phyloP scores from a whole-genome alignment of 345 rosid species.

The Clausena lansium region DNA sequence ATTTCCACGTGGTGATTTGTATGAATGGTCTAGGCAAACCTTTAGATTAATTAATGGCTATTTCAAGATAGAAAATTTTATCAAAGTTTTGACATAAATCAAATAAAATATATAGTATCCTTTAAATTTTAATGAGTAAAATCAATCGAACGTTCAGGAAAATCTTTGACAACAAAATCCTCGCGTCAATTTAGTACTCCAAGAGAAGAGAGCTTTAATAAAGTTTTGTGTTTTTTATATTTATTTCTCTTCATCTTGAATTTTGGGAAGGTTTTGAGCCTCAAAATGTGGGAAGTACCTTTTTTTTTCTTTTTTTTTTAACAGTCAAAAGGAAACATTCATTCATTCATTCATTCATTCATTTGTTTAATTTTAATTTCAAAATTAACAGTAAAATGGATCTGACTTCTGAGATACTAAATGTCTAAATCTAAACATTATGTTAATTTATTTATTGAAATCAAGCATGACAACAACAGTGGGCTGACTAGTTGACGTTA shows the following conservation, averaged over 20 bases:
- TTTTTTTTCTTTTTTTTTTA: background rate
- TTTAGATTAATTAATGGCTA: too few species aligned
- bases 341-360: too few species aligned
- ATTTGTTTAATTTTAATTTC: background rate
- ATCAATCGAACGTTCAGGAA: too few species aligned
- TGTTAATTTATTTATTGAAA: background rate
- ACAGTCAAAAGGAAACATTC: background rate
- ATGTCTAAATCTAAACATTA: background rate
- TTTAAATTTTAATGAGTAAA: too few species aligned
- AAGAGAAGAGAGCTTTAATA: background rate
- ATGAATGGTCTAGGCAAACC: too few species aligned
- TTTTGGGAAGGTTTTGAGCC: background rate
- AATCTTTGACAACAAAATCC: too few species aligned
- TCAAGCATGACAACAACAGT: background rate
- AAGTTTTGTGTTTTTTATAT: background rate
- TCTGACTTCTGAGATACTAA: background rate
- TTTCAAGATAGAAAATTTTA: too few species aligned
- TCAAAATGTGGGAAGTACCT: background rate
- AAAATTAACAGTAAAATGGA: background rate
- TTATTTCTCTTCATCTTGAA: background rate
- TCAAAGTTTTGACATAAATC: too few species aligned
- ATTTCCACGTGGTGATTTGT: too few species aligned
- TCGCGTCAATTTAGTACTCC: too few species aligned
- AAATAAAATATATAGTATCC: too few species aligned
- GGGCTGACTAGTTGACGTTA: background rate